Base-by-base conservation (phyloP, 306 rosid species). In the Datisca glomerata region DNA sequence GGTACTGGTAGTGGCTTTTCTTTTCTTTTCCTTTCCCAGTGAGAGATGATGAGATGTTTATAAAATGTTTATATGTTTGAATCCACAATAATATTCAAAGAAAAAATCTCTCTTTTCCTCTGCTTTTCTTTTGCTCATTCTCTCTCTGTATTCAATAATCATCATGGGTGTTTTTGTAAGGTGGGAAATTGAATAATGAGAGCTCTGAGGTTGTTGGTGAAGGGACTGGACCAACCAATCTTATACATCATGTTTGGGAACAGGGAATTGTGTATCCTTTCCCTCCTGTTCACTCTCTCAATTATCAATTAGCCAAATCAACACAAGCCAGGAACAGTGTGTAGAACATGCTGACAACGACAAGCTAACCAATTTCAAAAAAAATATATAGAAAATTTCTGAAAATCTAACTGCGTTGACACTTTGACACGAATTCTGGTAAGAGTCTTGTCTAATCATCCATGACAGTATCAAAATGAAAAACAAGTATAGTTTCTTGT, bases 361-460 rank as follows among this genome's bases (percentile, higher is more conserved):
- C 80, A 27, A 66, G n/a, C 31, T 56, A 68, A 69, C 81, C 5
- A 57, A 66, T n/a, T n/a, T n/a, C n/a, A n/a, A n/a, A n/a, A n/a
- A n/a, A n/a, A n/a, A n/a, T n/a, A n/a, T n/a, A n/a, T n/a, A n/a
- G n/a, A n/a, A n/a, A n/a, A n/a, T n/a, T 65, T 43, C 12, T 2
- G 10, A 48, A 65, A 21, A 75, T 72, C 69, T 21, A 75, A 68
- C 66, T 74, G 76, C 74, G 78, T 75, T 73, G 78, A 69, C 87
- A 67, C 74, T 76, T 75, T 73, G 78, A 69, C 87, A 67, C 79
- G 48, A 61, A 55, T 54, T 36, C 51, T 38, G 24, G 31, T 55
- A 55, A 24, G 59, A 17, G 66, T 71, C 53, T 24, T 24, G 54
- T 64, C 73, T 20, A 11, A 24, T 51, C 56, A 58, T 35, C 20